Conservation (phyloP, 148 eudicot species). For the Vaccinium darrowii region DNA sequence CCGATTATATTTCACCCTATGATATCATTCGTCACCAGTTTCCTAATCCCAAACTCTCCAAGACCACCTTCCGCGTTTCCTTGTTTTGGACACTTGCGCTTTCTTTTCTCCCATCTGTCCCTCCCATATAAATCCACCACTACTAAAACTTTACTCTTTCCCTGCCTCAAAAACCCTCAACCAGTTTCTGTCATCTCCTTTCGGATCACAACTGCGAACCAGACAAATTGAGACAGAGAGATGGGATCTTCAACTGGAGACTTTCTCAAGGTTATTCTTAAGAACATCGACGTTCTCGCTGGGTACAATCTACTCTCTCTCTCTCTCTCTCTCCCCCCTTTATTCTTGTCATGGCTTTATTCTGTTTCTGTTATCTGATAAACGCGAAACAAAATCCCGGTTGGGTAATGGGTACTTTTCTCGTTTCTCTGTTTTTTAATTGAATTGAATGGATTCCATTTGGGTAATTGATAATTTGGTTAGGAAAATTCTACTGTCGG, state of each 20-base stretch:
- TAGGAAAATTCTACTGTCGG: no score
- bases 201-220: background rate
- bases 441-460: background rate
- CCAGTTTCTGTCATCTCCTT: background rate
- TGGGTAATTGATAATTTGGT: background rate
- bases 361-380: background rate
- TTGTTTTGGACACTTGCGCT: background rate
- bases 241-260: conserved; percentile 50
- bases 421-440: background rate
- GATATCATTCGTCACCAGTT: no score
- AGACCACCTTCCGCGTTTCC: background rate
- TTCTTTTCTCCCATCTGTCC: background rate
- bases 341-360: background rate
- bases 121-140: background rate
- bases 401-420: background rate
- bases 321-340: background rate
- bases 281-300: conserved; percentile 86
- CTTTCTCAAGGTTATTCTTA: conserved; percentile 60
- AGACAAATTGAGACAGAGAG: background rate
- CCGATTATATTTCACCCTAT: no score
- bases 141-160: background rate
- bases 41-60: background rate
- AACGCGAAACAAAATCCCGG: background rate
- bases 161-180: background rate
- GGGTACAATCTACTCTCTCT: conserved; percentile 45